Base-by-base conservation (phyloP, 768 basidiomycete species). In the Russula abietina region DNA sequence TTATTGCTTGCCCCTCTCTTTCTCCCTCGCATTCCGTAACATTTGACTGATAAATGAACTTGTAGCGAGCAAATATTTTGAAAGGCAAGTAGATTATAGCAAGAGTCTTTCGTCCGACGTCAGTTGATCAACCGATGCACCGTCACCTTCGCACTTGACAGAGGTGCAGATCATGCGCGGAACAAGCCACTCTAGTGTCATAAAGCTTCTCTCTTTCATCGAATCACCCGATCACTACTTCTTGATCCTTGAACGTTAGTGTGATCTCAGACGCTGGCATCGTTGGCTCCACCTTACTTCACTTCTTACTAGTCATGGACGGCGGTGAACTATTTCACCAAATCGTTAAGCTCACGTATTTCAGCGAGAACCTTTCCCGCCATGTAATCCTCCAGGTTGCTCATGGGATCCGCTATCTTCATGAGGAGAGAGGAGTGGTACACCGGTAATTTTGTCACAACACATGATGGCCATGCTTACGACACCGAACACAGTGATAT, bases 141-240 rank as follows among this genome's bases (percentile, higher is more conserved):
- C 41, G 33, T 56, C 4, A 24, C 39, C 41, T 30, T 56, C 53
- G 57, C 28, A 49, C 61, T 39, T 53, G 62, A 7, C 72, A 93
- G 97, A 99, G 86, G 97, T 99, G 14, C 94, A 97, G 75, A 98
- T 99, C 71, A 99, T 99, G 96, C 90, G 95, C 39, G 91, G 92
- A 17, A 90, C 85, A 57, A 86, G 89, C 65, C 94, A 98, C 71
- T 88, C 93, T n/a, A 83, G 88, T 30, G 88, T 99, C 70, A 88
- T 98, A 71, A 94, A 93, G 74, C 86, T 99, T 19, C 77, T 87
- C 46, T 89, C 88, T 51, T 98, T 98, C 73, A 92, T 86, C 65
- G 97, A 99, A 75, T 93, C 93, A 12, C 78, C 80, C 26, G 94
- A 98, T 68, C 84, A 96, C 71, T 99, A 98, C 73, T 99, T 94